Base-by-base conservation (phyloP, 805 yeast genomes). In the Pichia rugopelliculosa region DNA sequence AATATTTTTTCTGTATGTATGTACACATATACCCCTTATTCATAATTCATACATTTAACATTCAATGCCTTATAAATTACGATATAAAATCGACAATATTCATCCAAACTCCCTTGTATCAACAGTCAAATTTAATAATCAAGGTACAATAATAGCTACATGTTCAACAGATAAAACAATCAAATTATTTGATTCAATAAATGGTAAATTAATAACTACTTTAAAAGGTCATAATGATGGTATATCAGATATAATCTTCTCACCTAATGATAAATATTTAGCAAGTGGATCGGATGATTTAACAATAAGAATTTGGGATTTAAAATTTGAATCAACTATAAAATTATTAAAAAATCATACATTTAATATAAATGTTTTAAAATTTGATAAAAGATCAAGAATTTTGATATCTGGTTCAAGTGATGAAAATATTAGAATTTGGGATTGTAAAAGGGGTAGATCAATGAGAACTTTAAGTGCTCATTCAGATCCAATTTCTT, bases 261-360 rank as follows among this genome's bases (percentile, higher is more conserved):
- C 90, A 1, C 90, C 91, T 2, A 82, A 85, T 60, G 74, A 84
- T 12, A 69, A 72, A 44, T 77, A 84, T 43, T 51, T 91, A 7
- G 96, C 95, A 1, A 78, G 95, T 0, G 93, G 84, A 1, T 84
- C 95, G 0, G 96, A 91, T 61, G 99, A 91, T 63, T 71, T 80
- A 51, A 81, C 95, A 0, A 73, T 89, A 8, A 72, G 89, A 36
- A 67, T 93, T 3, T 88, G 95, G 86, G 75, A 81, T 45, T 62
- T 82, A 3, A 55, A 60, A 22, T 70, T 70, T 42, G 80, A 77
- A 6, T 74, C 74, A 51, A 71, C 79, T 47, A 59, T 79, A 24
- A 68, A 72, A 44, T 64, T 76, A 6, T 65, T 89, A 27, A 69
- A 73, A 44, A 90, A 95, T 7, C 99, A 91, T 59, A 87, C 96